Evolutionary conservation across 2,329 filamentous ascomycete species (phyloP).

Genomic region (Stachybotrys echinatus): DNA sequence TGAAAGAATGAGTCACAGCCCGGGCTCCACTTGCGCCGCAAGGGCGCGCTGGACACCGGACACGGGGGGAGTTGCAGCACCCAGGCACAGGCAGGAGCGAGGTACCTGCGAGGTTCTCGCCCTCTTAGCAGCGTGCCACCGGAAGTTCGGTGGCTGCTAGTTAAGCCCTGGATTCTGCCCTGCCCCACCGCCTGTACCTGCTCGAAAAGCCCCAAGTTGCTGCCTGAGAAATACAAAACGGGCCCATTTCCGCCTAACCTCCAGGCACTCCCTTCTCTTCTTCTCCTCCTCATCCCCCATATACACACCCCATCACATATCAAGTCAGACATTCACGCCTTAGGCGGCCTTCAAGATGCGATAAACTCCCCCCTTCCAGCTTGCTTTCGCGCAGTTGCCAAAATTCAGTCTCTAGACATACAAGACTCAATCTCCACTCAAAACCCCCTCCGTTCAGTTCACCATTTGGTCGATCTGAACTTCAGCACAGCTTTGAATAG

Average conservation of each 20-base stretch:
- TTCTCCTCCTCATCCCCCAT: constrained; percentile 27
- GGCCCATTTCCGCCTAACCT: constrained; percentile 15
- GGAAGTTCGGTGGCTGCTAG: not conserved
- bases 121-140: constrained; percentile 7
- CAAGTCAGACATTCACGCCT: constrained; percentile 19
- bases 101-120: constrained; percentile 10
- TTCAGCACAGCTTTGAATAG: constrained; percentile 53
- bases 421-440: constrained; percentile 41
- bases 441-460: constrained; percentile 39
- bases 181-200: constrained; percentile 14
- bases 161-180: constrained; percentile 16
- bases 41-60: constrained; percentile 12
- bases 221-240: constrained; percentile 45
- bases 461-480: constrained; percentile 64
- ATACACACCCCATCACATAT: constrained; percentile 26
- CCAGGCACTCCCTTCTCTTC: constrained; percentile 19
- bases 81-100: not conserved
- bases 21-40: constrained; percentile 19
- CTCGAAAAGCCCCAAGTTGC: constrained; percentile 17
- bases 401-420: constrained; percentile 45
- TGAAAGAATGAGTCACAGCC: constrained; percentile 29
- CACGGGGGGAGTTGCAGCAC: too few relatives aligned
- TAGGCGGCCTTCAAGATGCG: constrained; percentile 50
- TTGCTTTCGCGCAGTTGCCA: constrained; percentile 37
- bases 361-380: constrained; percentile 43